These are phyloP conservation scores for Sanghuangporus weigelae DNA, from an alignment of 1,284 basidiomycete genomes.

Conservation along the genomic window DNA sequence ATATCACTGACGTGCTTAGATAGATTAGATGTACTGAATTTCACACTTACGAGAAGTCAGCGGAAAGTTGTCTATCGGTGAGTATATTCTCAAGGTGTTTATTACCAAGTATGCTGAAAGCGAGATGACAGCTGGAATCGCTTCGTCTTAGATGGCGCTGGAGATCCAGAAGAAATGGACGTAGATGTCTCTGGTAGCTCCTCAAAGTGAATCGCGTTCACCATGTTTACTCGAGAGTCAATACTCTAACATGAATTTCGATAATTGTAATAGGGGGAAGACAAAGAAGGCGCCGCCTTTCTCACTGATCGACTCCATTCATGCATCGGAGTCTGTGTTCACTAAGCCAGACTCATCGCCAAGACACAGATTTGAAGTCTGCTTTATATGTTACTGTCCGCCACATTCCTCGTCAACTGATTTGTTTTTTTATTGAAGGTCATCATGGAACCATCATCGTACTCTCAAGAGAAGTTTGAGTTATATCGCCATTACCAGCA, in stretches of 20 bases:
- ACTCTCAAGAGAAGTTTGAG: constrained; percentile 73
- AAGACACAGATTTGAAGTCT: constrained; percentile 50
- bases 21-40: constrained; percentile 70
- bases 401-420: background rate
- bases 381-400: constrained; percentile 10
- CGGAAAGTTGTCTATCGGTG: constrained; percentile 71
- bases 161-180: constrained; percentile 32
- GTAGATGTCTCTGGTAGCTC: constrained; percentile 24
- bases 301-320: constrained; percentile 40
- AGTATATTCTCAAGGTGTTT: constrained; percentile 12
- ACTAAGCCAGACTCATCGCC: constrained; percentile 22
- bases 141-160: constrained; percentile 46
- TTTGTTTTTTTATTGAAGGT: constrained; percentile 40
- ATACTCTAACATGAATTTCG: background rate
- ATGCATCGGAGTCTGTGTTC: constrained; percentile 35
- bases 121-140: constrained; percentile 62
- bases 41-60: constrained; percentile 75
- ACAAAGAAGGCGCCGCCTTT: constrained; percentile 17
- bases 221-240: background rate
- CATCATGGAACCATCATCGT: constrained; percentile 68
- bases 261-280: background rate
- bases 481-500: constrained; percentile 76
- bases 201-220: constrained; percentile 19
- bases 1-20: background rate
- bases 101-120: background rate